Evolutionary conservation across 345 rosid genomes (phyloP).

Genomic region (Hypericum perforatum): DNA sequence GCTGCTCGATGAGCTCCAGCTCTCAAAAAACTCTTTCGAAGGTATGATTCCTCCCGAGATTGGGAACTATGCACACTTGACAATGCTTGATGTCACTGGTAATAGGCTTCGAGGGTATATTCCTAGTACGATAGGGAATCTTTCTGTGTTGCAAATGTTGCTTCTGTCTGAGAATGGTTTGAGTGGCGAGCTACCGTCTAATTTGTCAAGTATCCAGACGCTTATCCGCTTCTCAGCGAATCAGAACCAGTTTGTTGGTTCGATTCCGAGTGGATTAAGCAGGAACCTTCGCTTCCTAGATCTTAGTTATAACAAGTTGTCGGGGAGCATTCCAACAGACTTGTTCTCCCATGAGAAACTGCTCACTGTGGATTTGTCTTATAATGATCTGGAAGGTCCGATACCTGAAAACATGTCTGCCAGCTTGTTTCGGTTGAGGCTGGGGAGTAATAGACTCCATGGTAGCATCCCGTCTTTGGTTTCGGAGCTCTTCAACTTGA

Average conservation of each 20-base stretch:
- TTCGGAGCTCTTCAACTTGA: slow-evolving; percentile 22
- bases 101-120: slow-evolving; percentile 41
- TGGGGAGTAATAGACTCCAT: slow-evolving; percentile 44
- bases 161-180: slow-evolving; percentile 43
- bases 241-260: slow-evolving; percentile 34
- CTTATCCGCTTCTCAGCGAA: slow-evolving; percentile 55
- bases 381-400: slow-evolving; percentile 33
- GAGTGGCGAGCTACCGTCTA: slow-evolving; percentile 36
- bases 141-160: slow-evolving; percentile 34
- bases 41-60: slow-evolving; percentile 44
- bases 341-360: slow-evolving; percentile 30
- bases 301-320: slow-evolving; percentile 47
- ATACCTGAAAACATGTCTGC: slow-evolving; percentile 36
- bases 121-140: slow-evolving; percentile 40
- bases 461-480: slow-evolving; percentile 32
- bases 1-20: slow-evolving; percentile 38
- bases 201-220: slow-evolving; percentile 30
- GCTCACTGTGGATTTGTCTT: slow-evolving; percentile 44
- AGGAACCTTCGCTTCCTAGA: slow-evolving; percentile 33
- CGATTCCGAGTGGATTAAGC: slow-evolving; percentile 46
- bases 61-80: slow-evolving; percentile 26
- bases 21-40: slow-evolving; percentile 27
- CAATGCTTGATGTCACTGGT: slow-evolving; percentile 38
- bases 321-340: slow-evolving; percentile 37
- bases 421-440: slow-evolving; percentile 51